Conservation (phyloP, 140 eudicot species). For the Cichorium intybus region DNA sequence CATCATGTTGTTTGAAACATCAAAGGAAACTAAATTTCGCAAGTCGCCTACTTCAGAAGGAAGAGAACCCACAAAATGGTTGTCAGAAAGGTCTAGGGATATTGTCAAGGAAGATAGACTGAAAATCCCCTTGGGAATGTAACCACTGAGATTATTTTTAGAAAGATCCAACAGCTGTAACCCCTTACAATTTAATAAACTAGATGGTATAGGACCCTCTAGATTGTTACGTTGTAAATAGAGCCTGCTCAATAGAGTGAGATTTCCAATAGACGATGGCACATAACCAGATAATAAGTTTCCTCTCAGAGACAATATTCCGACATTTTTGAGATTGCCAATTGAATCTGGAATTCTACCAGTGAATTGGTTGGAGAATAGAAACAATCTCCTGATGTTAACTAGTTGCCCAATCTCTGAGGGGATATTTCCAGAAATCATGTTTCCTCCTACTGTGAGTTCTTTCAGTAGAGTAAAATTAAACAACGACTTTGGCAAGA, state of each 20-base stretch:
- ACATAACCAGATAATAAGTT: conserved; percentile 29
- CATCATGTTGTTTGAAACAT: conserved; percentile 28
- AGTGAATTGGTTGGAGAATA: conserved; percentile 13
- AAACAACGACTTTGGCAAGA: conserved; percentile 14
- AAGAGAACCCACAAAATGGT: conserved; percentile 28
- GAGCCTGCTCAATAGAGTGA: conserved; percentile 13
- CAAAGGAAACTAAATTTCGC: conserved; percentile 20
- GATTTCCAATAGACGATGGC: conserved; percentile 35
- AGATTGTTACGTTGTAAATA: conserved; percentile 10
- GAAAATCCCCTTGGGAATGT: conserved; percentile 21
- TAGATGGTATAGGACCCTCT: conserved; percentile 26
- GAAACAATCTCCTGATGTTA: conserved; percentile 12
- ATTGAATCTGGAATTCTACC: conserved; percentile 26
- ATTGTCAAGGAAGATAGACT: conserved; percentile 30
- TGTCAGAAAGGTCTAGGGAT: conserved; percentile 23
- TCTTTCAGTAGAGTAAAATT: conserved; percentile 20
- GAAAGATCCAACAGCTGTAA: conserved; percentile 28
- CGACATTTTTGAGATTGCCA: conserved; percentile 23
- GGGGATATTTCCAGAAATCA: conserved; percentile 28
- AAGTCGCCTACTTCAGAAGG: conserved; percentile 18
- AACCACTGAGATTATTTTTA: conserved; percentile 32
- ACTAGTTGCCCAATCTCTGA: conserved; percentile 23
- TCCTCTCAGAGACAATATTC: conserved; percentile 12
- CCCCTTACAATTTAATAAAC: conserved; percentile 21
- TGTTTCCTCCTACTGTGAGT: conserved; percentile 10